These are phyloP conservation scores for Mortierella sp. DNA, from an alignment of 371 early-diverging fungal genomes.

Conservation along the genomic window DNA sequence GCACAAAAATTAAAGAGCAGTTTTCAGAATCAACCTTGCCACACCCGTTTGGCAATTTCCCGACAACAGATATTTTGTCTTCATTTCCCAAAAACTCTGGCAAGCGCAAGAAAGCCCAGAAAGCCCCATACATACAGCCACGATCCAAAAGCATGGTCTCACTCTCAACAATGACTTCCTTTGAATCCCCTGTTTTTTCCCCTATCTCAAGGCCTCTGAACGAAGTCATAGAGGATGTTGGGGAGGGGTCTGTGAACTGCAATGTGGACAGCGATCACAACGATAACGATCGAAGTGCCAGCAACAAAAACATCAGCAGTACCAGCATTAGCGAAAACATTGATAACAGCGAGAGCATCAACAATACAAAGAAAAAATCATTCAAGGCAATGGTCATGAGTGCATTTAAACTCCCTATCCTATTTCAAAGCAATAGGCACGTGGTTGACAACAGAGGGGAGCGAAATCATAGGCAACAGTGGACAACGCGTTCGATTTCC, in stretches of 20 bases:
- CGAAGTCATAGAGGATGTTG: conserved; percentile 1
- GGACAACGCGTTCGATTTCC: conserved; percentile 6
- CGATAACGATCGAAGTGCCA: not conserved
- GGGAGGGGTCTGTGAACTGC: not conserved
- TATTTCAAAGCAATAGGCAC: not conserved
- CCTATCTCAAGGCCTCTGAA: not conserved
- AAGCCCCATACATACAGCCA: not conserved
- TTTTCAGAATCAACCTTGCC: not conserved
- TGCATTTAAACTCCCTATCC: not conserved
- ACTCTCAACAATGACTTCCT: not conserved
- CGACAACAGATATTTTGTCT: not conserved
- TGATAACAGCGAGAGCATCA: not conserved
- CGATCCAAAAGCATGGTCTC: conserved; percentile 16
- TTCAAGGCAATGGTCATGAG: conserved; percentile 2
- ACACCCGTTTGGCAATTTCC: not conserved
- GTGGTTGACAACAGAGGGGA: not conserved
- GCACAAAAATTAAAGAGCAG: conserved; percentile 8
- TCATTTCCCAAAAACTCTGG: not conserved
- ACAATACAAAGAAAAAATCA: not conserved
- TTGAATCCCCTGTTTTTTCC: not conserved
- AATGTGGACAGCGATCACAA: not conserved
- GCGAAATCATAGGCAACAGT: not conserved
- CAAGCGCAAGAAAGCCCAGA: not conserved
- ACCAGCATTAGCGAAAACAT: not conserved
- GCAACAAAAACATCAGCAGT: not conserved